phyloP scores from a whole-genome alignment of 345 rosid genomes.

The Fremontodendron californicum region DNA sequence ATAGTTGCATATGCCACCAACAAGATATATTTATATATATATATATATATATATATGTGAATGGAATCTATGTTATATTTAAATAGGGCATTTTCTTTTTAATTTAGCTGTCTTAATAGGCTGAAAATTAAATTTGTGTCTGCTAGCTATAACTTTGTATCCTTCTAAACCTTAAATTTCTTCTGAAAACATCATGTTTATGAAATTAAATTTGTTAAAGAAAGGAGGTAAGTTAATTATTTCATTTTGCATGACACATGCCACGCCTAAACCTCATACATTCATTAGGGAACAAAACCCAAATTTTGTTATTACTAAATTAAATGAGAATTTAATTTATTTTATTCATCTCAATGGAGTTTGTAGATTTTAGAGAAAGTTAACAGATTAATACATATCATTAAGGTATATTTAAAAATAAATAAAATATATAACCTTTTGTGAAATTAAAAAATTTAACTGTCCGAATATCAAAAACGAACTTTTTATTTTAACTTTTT shows the following conservation, averaged over 20 bases:
- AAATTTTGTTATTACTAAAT: not conserved
- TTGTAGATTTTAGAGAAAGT: no score
- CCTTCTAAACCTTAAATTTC: no score
- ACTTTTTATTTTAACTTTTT: no score
- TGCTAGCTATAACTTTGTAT: not conserved
- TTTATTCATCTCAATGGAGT: no score
- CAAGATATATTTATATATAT: no score
- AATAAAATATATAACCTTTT: no score
- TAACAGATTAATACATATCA: no score
- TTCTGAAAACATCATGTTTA: not conserved
- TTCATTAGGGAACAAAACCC: not conserved
- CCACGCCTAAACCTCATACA: not conserved
- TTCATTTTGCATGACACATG: not conserved
- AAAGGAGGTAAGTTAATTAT: not conserved
- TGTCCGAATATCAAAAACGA: no score
- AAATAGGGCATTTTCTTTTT: not conserved
- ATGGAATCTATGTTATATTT: not conserved
- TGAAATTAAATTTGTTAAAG: not conserved
- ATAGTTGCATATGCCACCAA: not conserved
- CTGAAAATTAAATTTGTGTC: not conserved
- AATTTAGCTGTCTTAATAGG: not conserved
- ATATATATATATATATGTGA: not conserved
- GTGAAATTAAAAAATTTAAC: no score
- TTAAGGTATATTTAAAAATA: no score
- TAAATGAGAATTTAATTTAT: not conserved